A percentile compares a stretch with the other conserved stretches of the same genome.
These are phyloP conservation scores for Claviceps sp. DNA, from an alignment of 2,329 filamentous ascomycete species.

Conservation along the genomic window DNA sequence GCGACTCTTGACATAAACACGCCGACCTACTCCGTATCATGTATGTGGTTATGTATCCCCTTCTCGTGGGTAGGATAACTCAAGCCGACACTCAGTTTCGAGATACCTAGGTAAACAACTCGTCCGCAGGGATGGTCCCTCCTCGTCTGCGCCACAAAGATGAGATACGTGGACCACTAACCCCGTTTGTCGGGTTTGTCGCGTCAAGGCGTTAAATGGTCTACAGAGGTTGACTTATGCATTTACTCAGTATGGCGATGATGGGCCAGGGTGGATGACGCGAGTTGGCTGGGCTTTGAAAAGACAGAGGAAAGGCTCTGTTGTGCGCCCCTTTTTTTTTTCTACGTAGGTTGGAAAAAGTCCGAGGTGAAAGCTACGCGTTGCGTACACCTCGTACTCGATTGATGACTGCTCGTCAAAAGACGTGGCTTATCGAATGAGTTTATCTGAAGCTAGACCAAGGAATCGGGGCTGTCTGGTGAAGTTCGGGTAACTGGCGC, in stretches of 20 bases:
- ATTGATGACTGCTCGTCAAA: background rate
- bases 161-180: background rate
- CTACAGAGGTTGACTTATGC: background rate
- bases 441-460: background rate
- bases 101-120: background rate
- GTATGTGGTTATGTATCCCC: background rate
- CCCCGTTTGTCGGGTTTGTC: slow-evolving; percentile 2
- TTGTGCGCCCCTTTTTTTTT: background rate
- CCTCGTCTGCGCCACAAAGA: slow-evolving; percentile 2
- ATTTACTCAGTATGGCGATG: background rate
- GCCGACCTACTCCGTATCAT: background rate
- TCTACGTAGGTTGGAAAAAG: background rate
- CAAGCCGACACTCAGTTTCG: background rate
- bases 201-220: background rate
- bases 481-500: no score
- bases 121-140: background rate
- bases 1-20: background rate
- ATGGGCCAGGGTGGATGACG: background rate
- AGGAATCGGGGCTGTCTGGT: background rate
- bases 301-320: no score
- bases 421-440: background rate
- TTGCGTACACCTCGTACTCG: background rate
- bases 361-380: background rate
- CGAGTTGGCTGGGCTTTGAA: no score
- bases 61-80: background rate